A percentile compares a stretch with the other conserved stretches of the same genome.
Evolutionary conservation across 257 asterid genomes (phyloP).

Genomic region (Henckelia pumila): DNA sequence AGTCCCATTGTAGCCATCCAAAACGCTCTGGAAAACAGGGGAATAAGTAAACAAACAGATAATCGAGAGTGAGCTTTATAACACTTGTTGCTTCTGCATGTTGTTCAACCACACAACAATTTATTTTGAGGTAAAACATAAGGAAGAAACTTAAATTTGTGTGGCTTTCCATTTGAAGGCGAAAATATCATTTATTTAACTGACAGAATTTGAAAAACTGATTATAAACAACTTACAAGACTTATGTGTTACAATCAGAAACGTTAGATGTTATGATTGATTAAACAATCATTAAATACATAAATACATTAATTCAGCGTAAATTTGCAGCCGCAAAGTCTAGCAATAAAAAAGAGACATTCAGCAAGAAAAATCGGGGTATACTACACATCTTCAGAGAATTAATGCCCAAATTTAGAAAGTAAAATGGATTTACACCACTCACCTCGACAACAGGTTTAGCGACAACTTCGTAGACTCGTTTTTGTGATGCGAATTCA

Average conservation of each 20-base stretch:
- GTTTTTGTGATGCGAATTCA: constrained; percentile 93
- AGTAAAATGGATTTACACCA: constrained; percentile 19
- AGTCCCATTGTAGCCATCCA: constrained; percentile 97
- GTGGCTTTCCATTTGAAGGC: neutral
- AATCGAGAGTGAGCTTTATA: neutral
- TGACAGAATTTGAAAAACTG: neutral
- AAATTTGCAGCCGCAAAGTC: neutral
- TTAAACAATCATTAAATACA: neutral
- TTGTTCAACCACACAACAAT: neutral
- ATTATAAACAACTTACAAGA: neutral
- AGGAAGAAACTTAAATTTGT: neutral
- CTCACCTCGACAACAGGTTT: constrained; percentile 99
- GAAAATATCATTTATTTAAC: too few species aligned
- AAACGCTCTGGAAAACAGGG: constrained; percentile 62
- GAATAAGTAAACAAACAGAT: neutral
- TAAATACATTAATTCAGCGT: neutral
- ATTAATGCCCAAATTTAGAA: constrained; percentile 3
- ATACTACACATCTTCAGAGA: constrained; percentile 8
- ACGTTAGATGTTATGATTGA: neutral
- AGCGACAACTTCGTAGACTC: constrained; percentile 98
- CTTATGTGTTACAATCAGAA: neutral
- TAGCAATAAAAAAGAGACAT: neutral
- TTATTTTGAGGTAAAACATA: neutral
- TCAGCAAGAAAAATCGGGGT: neutral
- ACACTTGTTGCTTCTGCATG: neutral